phyloP scores from a whole-genome alignment of 495 filamentous ascomycete species.

The Stereocaulon alpinum region DNA sequence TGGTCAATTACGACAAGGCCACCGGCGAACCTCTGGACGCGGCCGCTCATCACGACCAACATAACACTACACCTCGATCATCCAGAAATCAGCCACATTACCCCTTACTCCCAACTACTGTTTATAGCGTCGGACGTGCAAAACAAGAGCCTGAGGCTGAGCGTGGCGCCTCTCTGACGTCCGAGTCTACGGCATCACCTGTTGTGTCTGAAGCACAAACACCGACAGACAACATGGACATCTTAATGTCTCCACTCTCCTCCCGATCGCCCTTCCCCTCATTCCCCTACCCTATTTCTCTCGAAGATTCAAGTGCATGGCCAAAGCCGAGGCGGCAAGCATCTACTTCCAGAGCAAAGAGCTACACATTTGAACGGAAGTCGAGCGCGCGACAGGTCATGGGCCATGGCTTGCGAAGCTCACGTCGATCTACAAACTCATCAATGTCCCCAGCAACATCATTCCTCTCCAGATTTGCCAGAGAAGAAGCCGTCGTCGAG shows the following conservation, averaged over 20 bases:
- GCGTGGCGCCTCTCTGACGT: constrained; percentile 51
- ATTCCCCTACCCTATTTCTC: constrained; percentile 33
- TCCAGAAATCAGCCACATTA: constrained; percentile 28
- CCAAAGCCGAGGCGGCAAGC: constrained; percentile 32
- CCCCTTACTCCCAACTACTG: constrained; percentile 28
- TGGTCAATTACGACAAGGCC: constrained; percentile 10
- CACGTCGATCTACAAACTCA: constrained; percentile 37
- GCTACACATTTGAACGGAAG: constrained; percentile 34
- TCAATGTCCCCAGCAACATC: constrained; percentile 45
- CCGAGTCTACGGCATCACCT: constrained; percentile 46
- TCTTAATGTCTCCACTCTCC: constrained; percentile 44
- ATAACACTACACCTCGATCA: constrained; percentile 23
- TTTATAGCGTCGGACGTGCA: constrained; percentile 31
- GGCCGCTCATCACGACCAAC: constrained; percentile 2
- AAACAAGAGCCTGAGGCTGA: constrained; percentile 28
- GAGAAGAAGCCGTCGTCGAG: constrained; percentile 36
- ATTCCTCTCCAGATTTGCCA: constrained; percentile 49
- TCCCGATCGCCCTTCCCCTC: constrained; percentile 34
- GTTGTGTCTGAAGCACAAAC: constrained; percentile 42
- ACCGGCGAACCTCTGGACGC: constrained; percentile 10
- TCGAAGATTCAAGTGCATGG: constrained; percentile 42
- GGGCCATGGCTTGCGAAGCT: constrained; percentile 21
- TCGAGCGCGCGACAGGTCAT: constrained; percentile 31
- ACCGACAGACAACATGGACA: constrained; percentile 40
- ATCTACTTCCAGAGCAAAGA: constrained; percentile 36